A percentile compares a stretch with the other conserved stretches of the same genome.
Conservation (phyloP, 148 eudicot species). For the Selenicereus undatus region DNA sequence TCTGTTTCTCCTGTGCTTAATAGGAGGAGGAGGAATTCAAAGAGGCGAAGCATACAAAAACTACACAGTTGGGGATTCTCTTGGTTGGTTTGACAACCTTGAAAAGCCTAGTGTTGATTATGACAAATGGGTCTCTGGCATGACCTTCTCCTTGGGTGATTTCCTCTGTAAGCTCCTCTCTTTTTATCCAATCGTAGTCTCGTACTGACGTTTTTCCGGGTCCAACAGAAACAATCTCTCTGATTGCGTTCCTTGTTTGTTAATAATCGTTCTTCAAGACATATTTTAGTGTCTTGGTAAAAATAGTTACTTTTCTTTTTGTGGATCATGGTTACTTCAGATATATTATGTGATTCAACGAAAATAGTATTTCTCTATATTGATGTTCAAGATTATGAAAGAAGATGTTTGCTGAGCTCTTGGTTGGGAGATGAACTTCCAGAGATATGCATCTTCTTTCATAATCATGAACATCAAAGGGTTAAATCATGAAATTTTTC, state of each 20-base stretch:
- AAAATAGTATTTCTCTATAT: too few relatives aligned
- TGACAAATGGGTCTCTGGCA: conserved; percentile 64
- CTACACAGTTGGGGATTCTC: conserved; percentile 83
- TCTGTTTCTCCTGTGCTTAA: conserved; percentile 15
- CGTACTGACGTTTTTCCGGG: not conserved
- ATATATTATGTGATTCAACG: too few relatives aligned
- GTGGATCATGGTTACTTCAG: too few relatives aligned
- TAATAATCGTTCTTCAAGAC: too few relatives aligned
- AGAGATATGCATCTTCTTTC: not conserved
- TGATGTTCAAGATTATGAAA: too few relatives aligned
- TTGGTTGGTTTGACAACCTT: conserved; percentile 77
- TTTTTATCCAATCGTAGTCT: not conserved
- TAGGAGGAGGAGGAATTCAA: conserved; percentile 11
- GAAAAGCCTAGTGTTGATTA: conserved; percentile 58
- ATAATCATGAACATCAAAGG: not conserved
- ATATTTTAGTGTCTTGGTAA: too few relatives aligned
- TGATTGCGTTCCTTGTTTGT: too few relatives aligned
- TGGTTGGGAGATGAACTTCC: too few relatives aligned
- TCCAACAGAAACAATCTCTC: not conserved
- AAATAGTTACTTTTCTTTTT: too few relatives aligned
- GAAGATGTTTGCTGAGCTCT: too few relatives aligned
- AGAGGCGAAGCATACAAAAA: conserved; percentile 61
- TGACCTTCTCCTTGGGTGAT: conserved; percentile 80
- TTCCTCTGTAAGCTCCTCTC: conserved; percentile 64
- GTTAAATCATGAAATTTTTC: not conserved